A percentile compares a stretch with the other conserved stretches of the same genome.
Evolutionary conservation across 148 eudicot species (phyloP).

Genomic region (Cornus kousa): DNA sequence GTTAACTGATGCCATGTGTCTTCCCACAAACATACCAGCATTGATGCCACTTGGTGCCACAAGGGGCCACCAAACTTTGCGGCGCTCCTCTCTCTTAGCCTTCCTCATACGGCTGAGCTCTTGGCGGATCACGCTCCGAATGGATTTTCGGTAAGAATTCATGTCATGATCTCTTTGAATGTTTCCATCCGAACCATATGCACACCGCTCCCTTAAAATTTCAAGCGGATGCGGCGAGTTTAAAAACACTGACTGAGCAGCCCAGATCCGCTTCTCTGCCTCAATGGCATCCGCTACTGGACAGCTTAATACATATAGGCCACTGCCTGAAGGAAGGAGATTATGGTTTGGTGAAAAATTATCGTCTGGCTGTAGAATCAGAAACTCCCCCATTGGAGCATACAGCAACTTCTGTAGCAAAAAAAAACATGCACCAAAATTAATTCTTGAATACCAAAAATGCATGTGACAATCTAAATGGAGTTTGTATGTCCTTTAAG

Average conservation of each 20-base stretch:
- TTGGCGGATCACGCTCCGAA: constrained; percentile 59
- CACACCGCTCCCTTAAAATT: constrained; percentile 80
- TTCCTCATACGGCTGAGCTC: constrained; percentile 64
- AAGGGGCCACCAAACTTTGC: constrained; percentile 73
- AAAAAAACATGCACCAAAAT: not conserved
- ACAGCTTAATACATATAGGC: constrained; percentile 64
- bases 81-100: constrained; percentile 46
- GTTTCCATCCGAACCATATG: constrained; percentile 79
- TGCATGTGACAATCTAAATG: not conserved
- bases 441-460: not conserved
- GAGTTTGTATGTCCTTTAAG: not conserved
- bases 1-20: constrained; percentile 28
- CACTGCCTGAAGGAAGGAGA: constrained; percentile 85
- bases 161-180: constrained; percentile 89
- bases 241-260: constrained; percentile 62
- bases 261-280: constrained; percentile 58
- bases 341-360: constrained; percentile 78
- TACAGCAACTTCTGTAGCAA: constrained; percentile 62
- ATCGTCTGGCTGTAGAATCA: constrained; percentile 85
- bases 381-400: constrained; percentile 92
- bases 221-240: constrained; percentile 95
- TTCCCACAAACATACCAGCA: constrained; percentile 31
- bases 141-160: constrained; percentile 66
- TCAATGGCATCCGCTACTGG: constrained; percentile 34
- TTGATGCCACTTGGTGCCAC: constrained; percentile 35